These are phyloP conservation scores for Phialemonium atrogriseum DNA, from an alignment of 2,329 filamentous ascomycete genomes.

Conservation along the genomic window DNA sequence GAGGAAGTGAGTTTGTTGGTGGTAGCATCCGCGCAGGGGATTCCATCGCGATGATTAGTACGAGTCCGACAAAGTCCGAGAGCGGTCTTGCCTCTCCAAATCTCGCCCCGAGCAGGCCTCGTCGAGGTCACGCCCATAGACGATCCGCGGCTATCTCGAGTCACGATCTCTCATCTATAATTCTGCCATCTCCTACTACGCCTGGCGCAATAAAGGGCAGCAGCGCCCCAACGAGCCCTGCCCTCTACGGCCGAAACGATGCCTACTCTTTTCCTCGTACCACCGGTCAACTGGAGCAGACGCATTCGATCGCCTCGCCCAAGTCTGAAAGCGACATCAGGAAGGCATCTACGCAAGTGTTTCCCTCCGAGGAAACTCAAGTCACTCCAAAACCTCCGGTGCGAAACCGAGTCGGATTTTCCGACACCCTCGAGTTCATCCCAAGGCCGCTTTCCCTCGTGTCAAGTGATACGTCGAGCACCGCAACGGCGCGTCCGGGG, in stretches of 20 bases:
- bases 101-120: slow-evolving; percentile 39
- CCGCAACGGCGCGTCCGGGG: slow-evolving; percentile 57
- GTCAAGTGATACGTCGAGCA: slow-evolving; percentile 77
- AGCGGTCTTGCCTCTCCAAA: slow-evolving; percentile 49
- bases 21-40: slow-evolving; percentile 55
- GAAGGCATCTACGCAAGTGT: neutral
- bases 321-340: slow-evolving; percentile 2
- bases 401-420: slow-evolving; percentile 69
- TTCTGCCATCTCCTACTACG: slow-evolving; percentile 52
- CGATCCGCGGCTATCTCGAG: slow-evolving; percentile 77
- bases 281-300: slow-evolving; percentile 5
- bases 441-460: slow-evolving; percentile 75
- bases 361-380: slow-evolving; percentile 8
- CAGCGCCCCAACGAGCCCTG: slow-evolving; percentile 58
- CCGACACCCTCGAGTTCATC: slow-evolving; percentile 76
- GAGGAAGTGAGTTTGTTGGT: slow-evolving; percentile 80
- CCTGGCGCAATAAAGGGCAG: slow-evolving; percentile 41
- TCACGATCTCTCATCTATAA: slow-evolving; percentile 62
- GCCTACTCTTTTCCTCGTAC: slow-evolving; percentile 15
- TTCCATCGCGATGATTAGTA: slow-evolving; percentile 54
- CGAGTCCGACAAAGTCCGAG: slow-evolving; percentile 60
- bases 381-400: slow-evolving; percentile 15
- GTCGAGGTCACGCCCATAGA: slow-evolving; percentile 69
- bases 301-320: slow-evolving; percentile 6
- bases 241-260: slow-evolving; percentile 30